Evolutionary conservation across 176 grass and related monocot species (phyloP).

Genomic region (Echinochloa phyllopogon): DNA sequence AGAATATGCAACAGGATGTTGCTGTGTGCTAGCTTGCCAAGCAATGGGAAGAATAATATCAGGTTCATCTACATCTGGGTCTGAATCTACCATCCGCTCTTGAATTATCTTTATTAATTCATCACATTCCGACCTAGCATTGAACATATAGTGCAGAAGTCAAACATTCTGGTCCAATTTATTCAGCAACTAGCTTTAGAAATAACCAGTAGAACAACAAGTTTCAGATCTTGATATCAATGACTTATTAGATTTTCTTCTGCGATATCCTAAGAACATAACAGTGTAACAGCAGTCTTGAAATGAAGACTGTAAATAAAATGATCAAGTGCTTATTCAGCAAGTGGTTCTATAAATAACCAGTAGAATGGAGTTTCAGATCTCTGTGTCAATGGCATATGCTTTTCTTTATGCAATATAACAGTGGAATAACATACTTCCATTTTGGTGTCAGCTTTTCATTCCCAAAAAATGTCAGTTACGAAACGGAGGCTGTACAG

Average conservation of each 20-base stretch:
- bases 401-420: neutral
- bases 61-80: slow-evolving; percentile 25
- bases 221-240: neutral
- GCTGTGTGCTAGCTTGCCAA: slow-evolving; percentile 23
- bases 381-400: neutral
- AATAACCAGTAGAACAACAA: slow-evolving; percentile 6
- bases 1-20: slow-evolving; percentile 31
- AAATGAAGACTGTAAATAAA: neutral
- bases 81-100: slow-evolving; percentile 55
- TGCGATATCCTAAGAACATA: neutral
- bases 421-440: neutral
- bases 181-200: neutral
- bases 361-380: neutral
- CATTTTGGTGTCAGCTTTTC: neutral
- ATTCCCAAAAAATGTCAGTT: neutral
- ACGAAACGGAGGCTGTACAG: neutral
- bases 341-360: neutral
- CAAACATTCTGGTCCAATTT: slow-evolving; percentile 23
- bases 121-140: slow-evolving; percentile 63
- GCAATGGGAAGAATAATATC: slow-evolving; percentile 39
- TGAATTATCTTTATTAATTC: slow-evolving; percentile 67
- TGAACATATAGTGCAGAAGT: slow-evolving; percentile 25
- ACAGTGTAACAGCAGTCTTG: neutral
- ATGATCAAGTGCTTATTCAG: neutral
- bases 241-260: neutral